phyloP scores from a whole-genome alignment of 164 flowering plant genomes.

The Stephania yunnanensis region DNA sequence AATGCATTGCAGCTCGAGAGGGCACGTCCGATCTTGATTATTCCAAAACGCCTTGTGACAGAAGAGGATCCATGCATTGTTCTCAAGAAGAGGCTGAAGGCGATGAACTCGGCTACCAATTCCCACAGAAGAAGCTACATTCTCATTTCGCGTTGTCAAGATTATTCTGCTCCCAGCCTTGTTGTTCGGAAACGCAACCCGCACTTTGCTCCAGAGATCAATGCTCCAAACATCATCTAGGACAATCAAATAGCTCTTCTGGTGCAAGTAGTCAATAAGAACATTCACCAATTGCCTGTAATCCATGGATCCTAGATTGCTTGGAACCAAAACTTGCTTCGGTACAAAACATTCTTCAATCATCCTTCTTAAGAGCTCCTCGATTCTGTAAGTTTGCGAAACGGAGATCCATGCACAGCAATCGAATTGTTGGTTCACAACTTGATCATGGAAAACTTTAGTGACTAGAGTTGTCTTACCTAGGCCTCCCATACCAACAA shows the following conservation, averaged over 20 bases:
- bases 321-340: conserved; percentile 10
- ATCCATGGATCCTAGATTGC: conserved; percentile 15
- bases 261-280: conserved; percentile 20
- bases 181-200: conserved; percentile 17
- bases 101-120: conserved; percentile 23
- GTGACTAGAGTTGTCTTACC: conserved; percentile 50
- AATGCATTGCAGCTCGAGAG: conserved; percentile 20
- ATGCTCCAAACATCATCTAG: conserved; percentile 44
- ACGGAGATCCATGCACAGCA: conserved; percentile 34
- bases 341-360: conserved; percentile 17
- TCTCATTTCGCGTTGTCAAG: conserved; percentile 28
- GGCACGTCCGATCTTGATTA: conserved; percentile 19
- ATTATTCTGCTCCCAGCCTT: conserved; percentile 26
- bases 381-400: conserved; percentile 16
- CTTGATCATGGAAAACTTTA: conserved; percentile 20
- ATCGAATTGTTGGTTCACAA: conserved; percentile 19
- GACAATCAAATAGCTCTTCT: conserved; percentile 35
- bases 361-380: conserved; percentile 22
- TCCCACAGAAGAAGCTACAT: conserved; percentile 31
- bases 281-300: conserved; percentile 17
- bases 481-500: conserved; percentile 57
- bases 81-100: conserved; percentile 23
- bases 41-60: conserved; percentile 31
- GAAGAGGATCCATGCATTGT: conserved; percentile 40
- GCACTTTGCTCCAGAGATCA: conserved; percentile 23